Conservation (phyloP, 257 asterid genomes). For the Solanum paucissectum region DNA sequence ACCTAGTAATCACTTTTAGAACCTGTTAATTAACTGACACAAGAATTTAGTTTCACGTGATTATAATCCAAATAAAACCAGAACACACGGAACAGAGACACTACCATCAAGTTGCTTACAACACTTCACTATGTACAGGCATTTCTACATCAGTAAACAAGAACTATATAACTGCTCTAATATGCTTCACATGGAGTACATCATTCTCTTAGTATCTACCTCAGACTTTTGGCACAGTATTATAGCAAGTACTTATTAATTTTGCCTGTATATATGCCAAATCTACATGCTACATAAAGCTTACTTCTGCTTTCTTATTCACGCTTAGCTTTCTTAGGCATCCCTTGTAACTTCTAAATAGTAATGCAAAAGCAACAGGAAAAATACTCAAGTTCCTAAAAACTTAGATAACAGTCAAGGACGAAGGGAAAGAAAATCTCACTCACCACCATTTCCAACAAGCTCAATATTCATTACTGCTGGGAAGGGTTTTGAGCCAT, state of each 20-base stretch:
- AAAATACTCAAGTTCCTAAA: neutral
- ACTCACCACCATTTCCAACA: neutral
- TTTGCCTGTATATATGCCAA: neutral
- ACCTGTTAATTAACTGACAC: neutral
- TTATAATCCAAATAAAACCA: neutral
- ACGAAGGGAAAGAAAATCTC: neutral
- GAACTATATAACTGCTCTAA: neutral
- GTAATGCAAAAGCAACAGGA: neutral
- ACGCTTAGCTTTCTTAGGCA: neutral
- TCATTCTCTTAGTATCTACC: neutral
- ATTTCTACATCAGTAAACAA: neutral
- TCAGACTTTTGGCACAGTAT: neutral
- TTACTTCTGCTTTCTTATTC: neutral
- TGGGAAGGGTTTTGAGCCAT: neutral
- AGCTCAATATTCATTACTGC: neutral
- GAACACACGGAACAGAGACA: neutral
- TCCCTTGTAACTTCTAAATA: neutral
- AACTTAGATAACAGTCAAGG: neutral
- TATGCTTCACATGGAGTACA: neutral
- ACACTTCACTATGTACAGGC: neutral
- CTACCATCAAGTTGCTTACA: neutral
- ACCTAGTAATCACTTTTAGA: neutral
- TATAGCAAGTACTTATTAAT: neutral
- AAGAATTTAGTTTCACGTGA: neutral
- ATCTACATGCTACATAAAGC: neutral